Conservation (phyloP, 176 grass and related monocot species). For the Aegilops longissima region DNA sequence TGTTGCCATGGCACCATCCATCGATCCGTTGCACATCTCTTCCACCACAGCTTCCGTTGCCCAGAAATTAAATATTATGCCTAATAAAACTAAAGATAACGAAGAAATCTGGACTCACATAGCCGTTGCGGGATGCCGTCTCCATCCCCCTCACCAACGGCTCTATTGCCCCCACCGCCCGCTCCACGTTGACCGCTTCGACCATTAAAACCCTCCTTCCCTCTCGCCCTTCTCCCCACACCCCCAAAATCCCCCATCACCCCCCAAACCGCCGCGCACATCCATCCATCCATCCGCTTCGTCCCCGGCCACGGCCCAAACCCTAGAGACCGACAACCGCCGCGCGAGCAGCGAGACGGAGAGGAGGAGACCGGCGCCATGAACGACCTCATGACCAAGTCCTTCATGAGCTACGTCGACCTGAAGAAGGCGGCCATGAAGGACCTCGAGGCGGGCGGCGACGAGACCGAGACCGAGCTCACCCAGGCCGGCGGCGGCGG, state of each 20-base stretch:
- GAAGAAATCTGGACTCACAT: not conserved
- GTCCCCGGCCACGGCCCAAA: not conserved
- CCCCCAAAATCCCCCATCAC: slow-evolving; percentile 2
- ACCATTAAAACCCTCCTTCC: slow-evolving; percentile 35
- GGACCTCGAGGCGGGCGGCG: slow-evolving; percentile 69
- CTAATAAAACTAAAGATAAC: not conserved
- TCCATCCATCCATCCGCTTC: not conserved
- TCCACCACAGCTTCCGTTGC: too few species aligned
- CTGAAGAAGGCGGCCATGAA: slow-evolving; percentile 97
- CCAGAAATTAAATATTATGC: too few species aligned
- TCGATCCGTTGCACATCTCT: too few species aligned
- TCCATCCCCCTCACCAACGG: slow-evolving; percentile 26
- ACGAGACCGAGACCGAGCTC: slow-evolving; percentile 39
- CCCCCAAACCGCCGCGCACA: not conserved
- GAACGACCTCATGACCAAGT: slow-evolving; percentile 99
- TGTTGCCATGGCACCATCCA: too few species aligned
- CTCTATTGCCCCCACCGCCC: slow-evolving; percentile 33
- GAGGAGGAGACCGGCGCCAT: slow-evolving; percentile 40
- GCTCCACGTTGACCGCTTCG: slow-evolving; percentile 41
- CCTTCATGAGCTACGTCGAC: slow-evolving; percentile 97
- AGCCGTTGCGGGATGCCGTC: slow-evolving; percentile 32
- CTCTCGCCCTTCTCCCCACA: not conserved
- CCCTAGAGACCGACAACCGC: slow-evolving; percentile 1
- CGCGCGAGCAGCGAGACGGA: not conserved
- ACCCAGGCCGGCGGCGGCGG: slow-evolving; percentile 37